phyloP scores from a whole-genome alignment of 2,329 filamentous ascomycete genomes.

The Sporothrix globosa region DNA sequence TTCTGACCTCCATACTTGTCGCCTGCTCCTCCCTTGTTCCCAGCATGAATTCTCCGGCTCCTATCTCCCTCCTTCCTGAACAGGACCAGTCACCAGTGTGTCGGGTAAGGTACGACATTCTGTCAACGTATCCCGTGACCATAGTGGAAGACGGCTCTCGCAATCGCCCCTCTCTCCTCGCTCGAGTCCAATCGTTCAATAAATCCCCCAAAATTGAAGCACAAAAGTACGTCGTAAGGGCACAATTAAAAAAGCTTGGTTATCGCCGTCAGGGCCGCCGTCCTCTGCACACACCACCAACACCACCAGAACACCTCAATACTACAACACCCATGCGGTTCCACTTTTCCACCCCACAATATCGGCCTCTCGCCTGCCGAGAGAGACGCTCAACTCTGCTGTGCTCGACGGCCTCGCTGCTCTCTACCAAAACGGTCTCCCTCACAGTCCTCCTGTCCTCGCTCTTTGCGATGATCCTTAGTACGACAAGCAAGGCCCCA shows the following conservation, averaged over 20 bases:
- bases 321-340: neutral
- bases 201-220: no score
- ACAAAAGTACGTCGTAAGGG: no score
- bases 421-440: neutral
- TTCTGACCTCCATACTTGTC: neutral
- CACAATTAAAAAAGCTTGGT: neutral
- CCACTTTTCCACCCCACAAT: constrained; percentile 21
- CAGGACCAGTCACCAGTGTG: neutral
- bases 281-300: neutral
- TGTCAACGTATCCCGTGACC: neutral
- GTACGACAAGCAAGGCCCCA: no score
- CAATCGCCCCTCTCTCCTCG: constrained; percentile 4
- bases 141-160: neutral
- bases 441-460: no score
- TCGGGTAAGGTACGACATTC: neutral
- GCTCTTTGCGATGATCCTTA: no score
- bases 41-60: neutral
- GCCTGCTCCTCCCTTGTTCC: neutral
- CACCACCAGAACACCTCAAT: neutral
- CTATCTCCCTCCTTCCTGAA: constrained; percentile 4
- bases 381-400: neutral
- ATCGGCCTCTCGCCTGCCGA: constrained; percentile 26
- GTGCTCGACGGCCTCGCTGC: neutral
- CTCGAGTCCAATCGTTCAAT: neutral
- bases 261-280: no score